Percentiles rank a stretch among this genome's conserved stretches.
Conservation (phyloP, 2,329 filamentous ascomycete genomes). For the Fusarium sp. region DNA sequence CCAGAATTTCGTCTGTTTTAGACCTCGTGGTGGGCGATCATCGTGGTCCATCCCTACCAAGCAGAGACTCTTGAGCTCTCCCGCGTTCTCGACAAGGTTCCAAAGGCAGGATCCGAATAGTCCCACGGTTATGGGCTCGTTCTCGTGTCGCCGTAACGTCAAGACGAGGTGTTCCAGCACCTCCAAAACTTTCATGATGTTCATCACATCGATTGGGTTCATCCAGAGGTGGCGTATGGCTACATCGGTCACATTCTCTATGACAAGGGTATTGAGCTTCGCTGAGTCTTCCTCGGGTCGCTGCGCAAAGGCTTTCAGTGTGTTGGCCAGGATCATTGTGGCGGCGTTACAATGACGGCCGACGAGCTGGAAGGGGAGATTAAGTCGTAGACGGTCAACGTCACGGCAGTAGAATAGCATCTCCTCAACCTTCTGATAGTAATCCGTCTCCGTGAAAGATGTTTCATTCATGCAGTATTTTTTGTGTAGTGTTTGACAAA, state of each 20-base stretch:
- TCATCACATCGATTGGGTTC: slow-evolving; percentile 61
- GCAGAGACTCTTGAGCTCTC: slow-evolving; percentile 56
- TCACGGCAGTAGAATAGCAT: slow-evolving; percentile 57
- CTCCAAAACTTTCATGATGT: slow-evolving; percentile 55
- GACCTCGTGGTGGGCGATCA: slow-evolving; percentile 47
- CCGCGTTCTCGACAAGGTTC: slow-evolving; percentile 58
- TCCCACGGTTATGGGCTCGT: slow-evolving; percentile 45
- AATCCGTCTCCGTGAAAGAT: slow-evolving; percentile 62
- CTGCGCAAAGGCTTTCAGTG: slow-evolving; percentile 57
- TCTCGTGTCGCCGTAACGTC: slow-evolving; percentile 57
- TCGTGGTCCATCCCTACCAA: slow-evolving; percentile 57
- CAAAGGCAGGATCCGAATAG: slow-evolving; percentile 58
- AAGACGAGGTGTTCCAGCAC: slow-evolving; percentile 57
- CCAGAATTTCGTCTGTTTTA: slow-evolving; percentile 51
- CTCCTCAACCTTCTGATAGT: slow-evolving; percentile 50
- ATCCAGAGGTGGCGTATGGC: slow-evolving; percentile 59
- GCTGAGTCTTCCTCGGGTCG: slow-evolving; percentile 56
- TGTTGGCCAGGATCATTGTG: slow-evolving; percentile 63
- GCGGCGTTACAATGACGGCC: slow-evolving; percentile 56
- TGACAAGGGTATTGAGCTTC: slow-evolving; percentile 55
- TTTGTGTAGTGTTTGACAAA: slow-evolving; percentile 54
- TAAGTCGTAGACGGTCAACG: slow-evolving; percentile 58
- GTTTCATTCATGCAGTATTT: slow-evolving; percentile 59
- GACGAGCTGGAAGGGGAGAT: slow-evolving; percentile 61
- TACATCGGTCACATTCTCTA: slow-evolving; percentile 61